Evolutionary conservation across 1,284 basidiomycete species (phyloP), one percentile per base, ranked within the genome.

Genomic region (Erythrobasidium hasegawianum): DNA sequence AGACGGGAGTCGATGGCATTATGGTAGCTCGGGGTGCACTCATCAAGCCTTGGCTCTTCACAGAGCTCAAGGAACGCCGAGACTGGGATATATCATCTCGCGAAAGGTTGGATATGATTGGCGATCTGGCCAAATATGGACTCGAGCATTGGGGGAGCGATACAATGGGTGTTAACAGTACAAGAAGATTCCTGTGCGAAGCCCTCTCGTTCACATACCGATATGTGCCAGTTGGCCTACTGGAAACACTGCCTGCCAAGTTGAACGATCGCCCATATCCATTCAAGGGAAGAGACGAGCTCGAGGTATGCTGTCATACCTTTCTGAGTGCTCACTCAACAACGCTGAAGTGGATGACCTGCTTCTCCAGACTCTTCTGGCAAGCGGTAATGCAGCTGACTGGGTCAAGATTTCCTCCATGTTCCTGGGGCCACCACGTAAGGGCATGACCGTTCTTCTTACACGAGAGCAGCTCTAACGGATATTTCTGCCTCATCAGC

Each of bases 21-120:
- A 97, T 97, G 95, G 83, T 97, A 47, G 95, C 87, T 0, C 83
- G 95, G 26, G 95, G 95, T 0, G 95, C 93, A 0, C 81, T 97
- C 65, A 97, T 97, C 79, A 97, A 97, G 76, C 88, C 91, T 0
- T 94, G 91, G 91, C 87, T 94, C 67, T 97, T 97, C 78, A 97
- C 93, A 1, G 95, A 98, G 78, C 86, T 97, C 76, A 89, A 93
- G 75, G 94, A 97, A 75, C 82, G 81, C 0, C 58, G 78, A 1
- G 74, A 76, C 59, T 68, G 67, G 67, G 68, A 69, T 64, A 97
- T 97, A 74, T 88, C 85, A 69, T 85, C 90, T 11, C 81, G 87
- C 1, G 95, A 97, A 79, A 82, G 95, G n/a, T 80, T 97, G 40
- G 92, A 95, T 59, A 81, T 90, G 43, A 83, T 95, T 65, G 83